These are phyloP conservation scores for Naegleria lovaniensis DNA, from an alignment of 208 protist species.

Conservation along the genomic window DNA sequence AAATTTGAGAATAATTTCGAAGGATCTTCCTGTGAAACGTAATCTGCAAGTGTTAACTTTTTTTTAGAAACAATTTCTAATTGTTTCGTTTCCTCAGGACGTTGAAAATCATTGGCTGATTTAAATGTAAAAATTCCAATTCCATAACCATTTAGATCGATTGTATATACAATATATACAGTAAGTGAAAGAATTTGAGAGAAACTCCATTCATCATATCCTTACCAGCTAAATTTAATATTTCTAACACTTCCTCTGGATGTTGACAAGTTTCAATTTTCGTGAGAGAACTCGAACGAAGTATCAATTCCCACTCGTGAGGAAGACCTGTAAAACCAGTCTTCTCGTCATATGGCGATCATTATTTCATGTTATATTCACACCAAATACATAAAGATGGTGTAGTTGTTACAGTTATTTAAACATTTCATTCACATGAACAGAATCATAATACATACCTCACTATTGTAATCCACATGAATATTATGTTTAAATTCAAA, in stretches of 20 bases:
- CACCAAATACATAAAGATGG: too few relatives aligned
- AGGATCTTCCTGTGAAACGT: background rate
- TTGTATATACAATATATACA: too few relatives aligned
- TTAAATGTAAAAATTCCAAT: too few relatives aligned
- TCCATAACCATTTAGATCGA: too few relatives aligned
- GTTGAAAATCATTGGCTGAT: too few relatives aligned
- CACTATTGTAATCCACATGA: background rate
- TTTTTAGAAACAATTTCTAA: background rate
- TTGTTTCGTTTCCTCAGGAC: background rate
- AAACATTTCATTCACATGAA: background rate
- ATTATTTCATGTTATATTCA: too few relatives aligned
- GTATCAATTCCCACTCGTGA: background rate
- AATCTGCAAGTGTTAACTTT: background rate
- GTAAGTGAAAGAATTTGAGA: too few relatives aligned
- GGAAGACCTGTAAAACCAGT: constrained; percentile 10
- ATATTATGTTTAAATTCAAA: constrained; percentile 7
- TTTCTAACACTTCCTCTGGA: background rate
- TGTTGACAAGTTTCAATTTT: background rate
- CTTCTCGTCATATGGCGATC: too few relatives aligned
- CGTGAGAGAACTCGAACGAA: background rate
- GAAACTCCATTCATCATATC: too few relatives aligned
- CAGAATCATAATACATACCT: background rate
- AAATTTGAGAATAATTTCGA: background rate
- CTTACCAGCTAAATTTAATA: background rate
- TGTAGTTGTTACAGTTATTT: too few relatives aligned